Evolutionary conservation across 148 eudicot species (phyloP), one percentile per base, ranked within the genome.

Genomic region (Pouteria glomerata): DNA sequence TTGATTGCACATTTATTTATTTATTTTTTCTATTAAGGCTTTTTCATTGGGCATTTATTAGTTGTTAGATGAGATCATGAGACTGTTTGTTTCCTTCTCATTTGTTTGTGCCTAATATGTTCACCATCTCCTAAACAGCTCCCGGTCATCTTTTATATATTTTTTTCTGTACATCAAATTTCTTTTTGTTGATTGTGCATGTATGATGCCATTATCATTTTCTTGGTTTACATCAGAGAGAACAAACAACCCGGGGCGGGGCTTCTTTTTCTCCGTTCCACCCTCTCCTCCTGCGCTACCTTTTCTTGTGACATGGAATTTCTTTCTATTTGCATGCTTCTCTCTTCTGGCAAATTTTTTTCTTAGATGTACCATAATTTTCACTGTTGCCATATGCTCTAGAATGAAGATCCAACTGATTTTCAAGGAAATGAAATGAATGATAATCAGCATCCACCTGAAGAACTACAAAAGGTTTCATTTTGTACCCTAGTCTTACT

Each of bases 381-480:
- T n/a, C n/a, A n/a, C n/a, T n/a, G n/a, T 35, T 53, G 64, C 56
- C 29, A 42, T 68, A 42, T 67, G 53, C 15, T 61, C 55, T 70
- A 92, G 92, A 88, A 80, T 62, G 82, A 84, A 52, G 77, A 83
- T 61, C 21, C 75, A 21, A 76, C 77, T 14, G 70, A 74, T 66
- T 27, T 69, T 48, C 82, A 89, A 68, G 88, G 82, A 72, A 79
- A 86, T 77, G 89, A 82, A 72, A 56, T 77, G 14, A 72, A 70
- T 72, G 85, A 77, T 31, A 60, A 78, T 61, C 85, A 82, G 69
- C 52, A 66, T 51, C 82, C 80, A 3, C 77, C 59, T 57, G 88
- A 85, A 77, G 95, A 83, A 68, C 55, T 53, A 75, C 86, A 78
- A 13, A 84, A 84, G 88, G 97, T 87, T 47, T n/a, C 73, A 31